phyloP scores from a whole-genome alignment of 2,329 filamentous ascomycete genomes.

The Fonsecaea pedrosoi region DNA sequence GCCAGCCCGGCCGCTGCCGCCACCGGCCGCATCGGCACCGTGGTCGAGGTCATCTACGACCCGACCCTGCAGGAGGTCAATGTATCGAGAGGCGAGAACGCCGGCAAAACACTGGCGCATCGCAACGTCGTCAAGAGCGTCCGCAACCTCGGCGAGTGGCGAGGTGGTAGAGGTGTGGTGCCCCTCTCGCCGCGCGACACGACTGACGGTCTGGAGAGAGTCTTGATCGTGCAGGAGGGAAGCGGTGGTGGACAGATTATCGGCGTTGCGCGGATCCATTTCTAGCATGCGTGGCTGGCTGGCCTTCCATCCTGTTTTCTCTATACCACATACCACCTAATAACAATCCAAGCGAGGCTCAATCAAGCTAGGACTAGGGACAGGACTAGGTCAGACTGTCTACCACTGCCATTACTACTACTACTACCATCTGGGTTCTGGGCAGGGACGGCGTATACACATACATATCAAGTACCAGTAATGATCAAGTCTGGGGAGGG shows the following conservation, averaged over 20 bases:
- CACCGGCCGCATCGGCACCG: conserved; percentile 8
- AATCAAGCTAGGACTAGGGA: too few species aligned
- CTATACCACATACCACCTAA: too few species aligned
- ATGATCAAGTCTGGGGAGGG: too few species aligned
- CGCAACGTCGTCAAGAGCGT: conserved; percentile 24
- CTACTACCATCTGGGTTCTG: too few species aligned
- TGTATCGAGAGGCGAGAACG: conserved; percentile 15
- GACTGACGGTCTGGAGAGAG: conserved; percentile 5
- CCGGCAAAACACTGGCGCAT: conserved; percentile 16
- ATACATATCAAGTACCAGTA: too few species aligned
- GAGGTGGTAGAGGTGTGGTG: conserved; percentile 10
- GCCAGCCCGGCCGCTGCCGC: conserved; percentile 12
- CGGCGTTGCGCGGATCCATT: conserved; percentile 20
- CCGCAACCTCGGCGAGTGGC: conserved; percentile 12
- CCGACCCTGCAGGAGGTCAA: conserved; percentile 13
- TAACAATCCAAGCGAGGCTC: too few species aligned
- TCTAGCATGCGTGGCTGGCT: background rate
- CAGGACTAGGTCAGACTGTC: too few species aligned
- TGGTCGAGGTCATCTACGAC: conserved; percentile 20
- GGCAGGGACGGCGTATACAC: too few species aligned
- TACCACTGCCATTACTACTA: too few species aligned
- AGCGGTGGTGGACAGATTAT: conserved; percentile 19
- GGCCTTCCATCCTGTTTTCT: too few species aligned
- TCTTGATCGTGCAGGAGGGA: conserved; percentile 19
- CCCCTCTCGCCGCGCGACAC: conserved; percentile 5